phyloP scores from a whole-genome alignment of 139 green algal species.

The Trebouxia sp. region DNA sequence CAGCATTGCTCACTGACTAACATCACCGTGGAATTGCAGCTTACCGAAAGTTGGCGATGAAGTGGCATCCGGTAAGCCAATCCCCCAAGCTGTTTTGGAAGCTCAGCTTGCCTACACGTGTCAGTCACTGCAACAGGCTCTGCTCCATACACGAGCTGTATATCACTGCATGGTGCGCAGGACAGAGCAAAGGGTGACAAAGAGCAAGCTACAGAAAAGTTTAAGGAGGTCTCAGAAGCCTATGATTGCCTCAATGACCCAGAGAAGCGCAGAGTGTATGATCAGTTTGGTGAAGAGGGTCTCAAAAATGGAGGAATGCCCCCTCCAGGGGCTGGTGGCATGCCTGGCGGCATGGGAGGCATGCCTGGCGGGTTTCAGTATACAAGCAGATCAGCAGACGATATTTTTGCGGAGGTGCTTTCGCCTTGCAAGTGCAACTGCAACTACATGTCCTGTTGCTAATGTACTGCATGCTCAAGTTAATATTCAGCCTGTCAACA shows the following conservation, averaged over 20 bases:
- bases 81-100: no score
- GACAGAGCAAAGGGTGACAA: slow-evolving; percentile 48
- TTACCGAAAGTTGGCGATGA: slow-evolving; percentile 46
- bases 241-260: slow-evolving; percentile 79
- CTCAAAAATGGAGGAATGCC: slow-evolving; percentile 67
- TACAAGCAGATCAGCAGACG: slow-evolving; percentile 64
- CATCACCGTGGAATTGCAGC: neutral
- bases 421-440: no score
- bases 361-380: slow-evolving; percentile 44
- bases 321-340: slow-evolving; percentile 34
- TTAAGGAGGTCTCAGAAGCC: slow-evolving; percentile 85
- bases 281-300: slow-evolving; percentile 84
- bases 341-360: slow-evolving; percentile 34
- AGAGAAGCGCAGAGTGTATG: slow-evolving; percentile 82
- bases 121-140: neutral
- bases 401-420: slow-evolving; percentile 78
- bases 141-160: neutral
- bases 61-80: slow-evolving; percentile 40
- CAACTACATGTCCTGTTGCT: no score
- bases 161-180: neutral
- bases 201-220: slow-evolving; percentile 53
- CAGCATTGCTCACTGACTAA: no score
- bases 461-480: no score
- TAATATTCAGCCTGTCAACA: no score
- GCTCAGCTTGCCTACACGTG: no score